These are phyloP conservation scores for Salix exigua DNA, from an alignment of 345 rosid genomes.

Conservation along the genomic window DNA sequence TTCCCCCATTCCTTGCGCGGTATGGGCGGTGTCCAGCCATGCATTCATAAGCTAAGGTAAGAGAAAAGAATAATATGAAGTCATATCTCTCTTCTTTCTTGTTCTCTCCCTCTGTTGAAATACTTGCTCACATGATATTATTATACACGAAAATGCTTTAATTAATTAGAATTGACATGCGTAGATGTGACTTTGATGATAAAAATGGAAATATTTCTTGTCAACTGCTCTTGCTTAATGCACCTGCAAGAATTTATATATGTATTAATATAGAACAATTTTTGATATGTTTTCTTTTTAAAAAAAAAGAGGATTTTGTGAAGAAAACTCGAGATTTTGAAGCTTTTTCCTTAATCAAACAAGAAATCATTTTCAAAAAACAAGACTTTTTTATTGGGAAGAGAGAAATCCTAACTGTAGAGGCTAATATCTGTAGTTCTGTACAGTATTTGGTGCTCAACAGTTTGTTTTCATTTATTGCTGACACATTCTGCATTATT, in stretches of 20 bases:
- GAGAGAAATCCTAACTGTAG: too few species aligned
- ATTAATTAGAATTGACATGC: slow-evolving; percentile 15
- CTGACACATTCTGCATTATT: slow-evolving; percentile 2
- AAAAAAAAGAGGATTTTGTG: slow-evolving; percentile 4
- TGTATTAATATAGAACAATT: background rate
- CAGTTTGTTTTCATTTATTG: slow-evolving; percentile 12
- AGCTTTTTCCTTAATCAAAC: slow-evolving; percentile 24
- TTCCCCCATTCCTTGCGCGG: slow-evolving; percentile 7
- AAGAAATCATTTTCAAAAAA: background rate
- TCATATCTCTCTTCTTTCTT: background rate
- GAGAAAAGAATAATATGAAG: background rate
- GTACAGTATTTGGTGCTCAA: background rate
- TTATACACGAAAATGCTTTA: too few species aligned
- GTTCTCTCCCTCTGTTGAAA: background rate
- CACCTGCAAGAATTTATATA: slow-evolving; percentile 16
- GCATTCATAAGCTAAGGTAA: slow-evolving; percentile 13
- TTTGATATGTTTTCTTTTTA: too few species aligned
- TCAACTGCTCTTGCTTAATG: slow-evolving; percentile 19
- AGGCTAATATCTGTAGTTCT: too few species aligned
- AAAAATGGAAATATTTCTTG: slow-evolving; percentile 23
- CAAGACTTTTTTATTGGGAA: too few species aligned
- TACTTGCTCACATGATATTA: background rate
- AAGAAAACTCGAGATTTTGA: slow-evolving; percentile 17
- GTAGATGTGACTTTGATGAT: slow-evolving; percentile 29
- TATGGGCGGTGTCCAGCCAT: slow-evolving; percentile 27